These are phyloP conservation scores for Nectriaceae sp. DNA, from an alignment of 2,329 filamentous ascomycete species.

Conservation along the genomic window DNA sequence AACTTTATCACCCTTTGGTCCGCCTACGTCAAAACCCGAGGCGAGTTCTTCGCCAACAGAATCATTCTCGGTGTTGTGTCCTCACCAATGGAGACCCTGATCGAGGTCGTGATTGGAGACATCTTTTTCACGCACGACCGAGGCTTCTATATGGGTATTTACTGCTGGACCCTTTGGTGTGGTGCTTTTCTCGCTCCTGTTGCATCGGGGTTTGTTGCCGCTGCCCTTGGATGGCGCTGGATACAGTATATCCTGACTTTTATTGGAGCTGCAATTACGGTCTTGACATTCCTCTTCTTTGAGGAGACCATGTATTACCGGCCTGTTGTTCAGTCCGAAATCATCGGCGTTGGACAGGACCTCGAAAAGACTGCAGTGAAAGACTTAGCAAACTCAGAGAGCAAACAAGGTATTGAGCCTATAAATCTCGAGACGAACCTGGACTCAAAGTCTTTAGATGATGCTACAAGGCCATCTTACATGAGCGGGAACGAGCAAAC, in stretches of 20 bases:
- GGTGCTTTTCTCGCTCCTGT: conserved; percentile 26
- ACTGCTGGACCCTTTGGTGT: conserved; percentile 27
- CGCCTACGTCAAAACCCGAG: conserved; percentile 18
- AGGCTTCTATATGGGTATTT: conserved; percentile 27
- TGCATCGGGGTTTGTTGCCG: conserved; percentile 23
- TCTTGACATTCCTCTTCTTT: conserved; percentile 24
- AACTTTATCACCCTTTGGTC: conserved; percentile 22
- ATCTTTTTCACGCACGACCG: conserved; percentile 26
- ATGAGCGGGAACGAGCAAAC: too few species aligned
- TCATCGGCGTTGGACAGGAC: conserved; percentile 2
- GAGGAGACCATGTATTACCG: conserved; percentile 28
- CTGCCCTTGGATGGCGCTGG: conserved; percentile 26
- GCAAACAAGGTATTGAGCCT: background rate
- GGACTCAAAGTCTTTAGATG: background rate
- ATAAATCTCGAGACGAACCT: conserved; percentile 2
- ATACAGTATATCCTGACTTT: conserved; percentile 25
- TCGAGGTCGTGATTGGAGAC: conserved; percentile 24
- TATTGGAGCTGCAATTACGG: conserved; percentile 11
- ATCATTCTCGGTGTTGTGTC: conserved; percentile 24
- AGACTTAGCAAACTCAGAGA: conserved; percentile 6
- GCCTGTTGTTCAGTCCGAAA: conserved; percentile 1
- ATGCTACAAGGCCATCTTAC: too few species aligned
- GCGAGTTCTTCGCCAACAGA: conserved; percentile 26
- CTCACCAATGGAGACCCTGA: conserved; percentile 24
- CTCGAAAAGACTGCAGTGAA: background rate